Percentiles rank a stretch among this genome's conserved stretches.
Conservation (phyloP, 192 early-diverging fungal genomes). For the Phycomyces nitens region DNA sequence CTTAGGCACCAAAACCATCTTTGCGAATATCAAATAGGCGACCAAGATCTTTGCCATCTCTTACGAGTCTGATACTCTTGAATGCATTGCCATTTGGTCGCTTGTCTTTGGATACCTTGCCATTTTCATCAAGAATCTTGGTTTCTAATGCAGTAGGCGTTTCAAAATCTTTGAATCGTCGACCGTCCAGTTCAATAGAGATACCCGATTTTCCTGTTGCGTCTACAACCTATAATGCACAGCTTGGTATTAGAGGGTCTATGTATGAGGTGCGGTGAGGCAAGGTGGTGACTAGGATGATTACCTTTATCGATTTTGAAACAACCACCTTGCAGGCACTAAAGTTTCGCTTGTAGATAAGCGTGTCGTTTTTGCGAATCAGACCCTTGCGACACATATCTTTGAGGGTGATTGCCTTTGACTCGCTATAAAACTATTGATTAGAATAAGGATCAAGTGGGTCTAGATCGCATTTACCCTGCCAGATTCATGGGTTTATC, state of each 20-base stretch:
- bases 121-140: constrained; percentile 40
- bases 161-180: constrained; percentile 39
- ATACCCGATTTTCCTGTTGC: constrained; percentile 30
- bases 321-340: constrained; percentile 38
- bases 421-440: constrained; percentile 21
- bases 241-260: too few relatives aligned
- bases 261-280: neutral
- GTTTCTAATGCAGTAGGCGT: constrained; percentile 43
- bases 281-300: neutral
- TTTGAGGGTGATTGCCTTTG: constrained; percentile 41
- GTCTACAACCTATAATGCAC: constrained; percentile 27
- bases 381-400: constrained; percentile 38
- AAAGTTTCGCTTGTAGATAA: constrained; percentile 39
- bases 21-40: constrained; percentile 41
- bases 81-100: constrained; percentile 50
- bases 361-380: constrained; percentile 33
- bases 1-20: constrained; percentile 25
- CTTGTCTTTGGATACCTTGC: constrained; percentile 34
- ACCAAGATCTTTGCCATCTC: constrained; percentile 34
- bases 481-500: constrained; percentile 35
- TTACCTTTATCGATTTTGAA: constrained; percentile 36
- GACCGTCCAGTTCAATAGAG: constrained; percentile 30
- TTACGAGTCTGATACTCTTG: constrained; percentile 36
- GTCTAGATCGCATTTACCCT: too few relatives aligned
- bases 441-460: too few relatives aligned